These are phyloP conservation scores for Plantago lanceolata DNA, from an alignment of 305 asterid genomes.

Conservation along the genomic window DNA sequence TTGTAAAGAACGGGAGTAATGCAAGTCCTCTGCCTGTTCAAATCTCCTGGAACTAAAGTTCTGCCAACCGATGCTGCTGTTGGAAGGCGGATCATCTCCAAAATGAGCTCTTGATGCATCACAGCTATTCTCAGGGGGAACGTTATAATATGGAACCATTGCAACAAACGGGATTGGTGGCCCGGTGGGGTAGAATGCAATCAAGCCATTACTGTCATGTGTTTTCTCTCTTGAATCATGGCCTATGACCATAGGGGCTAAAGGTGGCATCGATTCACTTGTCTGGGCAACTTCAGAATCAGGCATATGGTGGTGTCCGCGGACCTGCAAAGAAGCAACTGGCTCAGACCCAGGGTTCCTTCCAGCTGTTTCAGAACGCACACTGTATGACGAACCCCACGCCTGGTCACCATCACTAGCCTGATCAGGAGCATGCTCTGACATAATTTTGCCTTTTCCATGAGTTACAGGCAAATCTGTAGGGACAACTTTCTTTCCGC, in stretches of 20 bases:
- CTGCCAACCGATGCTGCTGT: conserved; percentile 44
- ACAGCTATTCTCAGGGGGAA: conserved; percentile 57
- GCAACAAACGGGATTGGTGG: conserved; percentile 95
- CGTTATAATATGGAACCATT: conserved; percentile 87
- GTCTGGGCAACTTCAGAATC: conserved; percentile 64
- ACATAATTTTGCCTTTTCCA: conserved; percentile 61
- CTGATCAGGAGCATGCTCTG: conserved; percentile 43
- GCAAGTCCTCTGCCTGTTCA: conserved; percentile 52
- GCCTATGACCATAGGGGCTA: conserved; percentile 71
- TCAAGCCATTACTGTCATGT: conserved; percentile 58
- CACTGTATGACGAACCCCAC: conserved; percentile 42
- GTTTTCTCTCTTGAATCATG: conserved; percentile 60
- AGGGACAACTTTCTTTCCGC: conserved; percentile 58
- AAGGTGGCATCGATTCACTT: conserved; percentile 61
- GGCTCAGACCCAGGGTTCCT: conserved; percentile 49
- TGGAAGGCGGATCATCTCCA: conserved; percentile 48
- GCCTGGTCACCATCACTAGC: conserved; percentile 64
- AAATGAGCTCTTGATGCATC: conserved; percentile 51
- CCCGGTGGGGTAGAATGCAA: conserved; percentile 90
- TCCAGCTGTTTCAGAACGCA: conserved; percentile 47
- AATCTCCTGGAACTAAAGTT: conserved; percentile 45
- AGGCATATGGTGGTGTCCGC: conserved; percentile 48
- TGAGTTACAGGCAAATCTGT: conserved; percentile 40
- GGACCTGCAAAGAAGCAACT: conserved; percentile 43
- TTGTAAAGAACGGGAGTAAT: conserved; percentile 44